Evolutionary conservation across 176 grass and related monocot species (phyloP).

Genomic region (Dendrocalamus sinicus): DNA sequence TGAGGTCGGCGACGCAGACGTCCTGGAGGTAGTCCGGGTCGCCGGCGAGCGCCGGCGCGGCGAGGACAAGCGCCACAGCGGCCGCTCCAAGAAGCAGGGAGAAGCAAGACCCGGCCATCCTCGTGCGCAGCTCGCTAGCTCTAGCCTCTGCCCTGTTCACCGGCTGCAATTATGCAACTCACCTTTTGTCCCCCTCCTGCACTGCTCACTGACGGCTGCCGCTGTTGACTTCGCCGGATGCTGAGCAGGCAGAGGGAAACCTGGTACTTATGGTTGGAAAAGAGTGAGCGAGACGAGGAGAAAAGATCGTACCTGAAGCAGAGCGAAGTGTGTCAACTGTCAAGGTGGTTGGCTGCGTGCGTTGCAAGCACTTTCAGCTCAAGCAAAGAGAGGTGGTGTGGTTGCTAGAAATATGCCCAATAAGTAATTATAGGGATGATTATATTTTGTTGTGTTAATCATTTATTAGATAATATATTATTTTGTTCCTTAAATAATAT

Average conservation of each 20-base stretch:
- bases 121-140: background rate
- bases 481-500: too few species aligned
- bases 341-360: background rate
- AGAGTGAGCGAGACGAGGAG: background rate
- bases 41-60: conserved; percentile 37
- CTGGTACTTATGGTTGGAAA: background rate
- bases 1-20: conserved; percentile 80
- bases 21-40: conserved; percentile 93
- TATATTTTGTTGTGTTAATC: too few species aligned
- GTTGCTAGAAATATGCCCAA: background rate
- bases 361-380: conserved; percentile 21
- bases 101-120: background rate
- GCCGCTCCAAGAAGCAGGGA: conserved; percentile 24
- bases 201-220: background rate
- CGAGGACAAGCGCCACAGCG: conserved; percentile 18
- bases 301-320: conserved; percentile 31
- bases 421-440: too few species aligned
- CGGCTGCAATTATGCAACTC: background rate
- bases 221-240: background rate
- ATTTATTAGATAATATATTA: too few species aligned
- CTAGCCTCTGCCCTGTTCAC: background rate
- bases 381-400: conserved; percentile 42
- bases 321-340: background rate
- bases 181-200: background rate
- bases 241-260: background rate